Evolutionary conservation across 805 yeast genomes (phyloP).

Genomic region (Sugiyamaella chiloensis): DNA sequence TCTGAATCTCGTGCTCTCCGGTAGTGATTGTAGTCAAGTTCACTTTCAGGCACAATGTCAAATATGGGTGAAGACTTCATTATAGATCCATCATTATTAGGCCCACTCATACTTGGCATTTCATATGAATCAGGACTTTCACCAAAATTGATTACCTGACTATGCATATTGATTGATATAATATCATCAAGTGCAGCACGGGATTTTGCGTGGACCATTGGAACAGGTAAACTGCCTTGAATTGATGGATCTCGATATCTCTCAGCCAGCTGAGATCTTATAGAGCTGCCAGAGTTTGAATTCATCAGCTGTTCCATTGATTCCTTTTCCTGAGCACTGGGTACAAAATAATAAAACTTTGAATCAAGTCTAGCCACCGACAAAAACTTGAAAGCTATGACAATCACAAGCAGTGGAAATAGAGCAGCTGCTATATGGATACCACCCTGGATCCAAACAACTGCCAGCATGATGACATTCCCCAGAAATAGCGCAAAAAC

Average conservation of each 20-base stretch:
- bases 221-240: slow-evolving; percentile 17
- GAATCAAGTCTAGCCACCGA: slow-evolving; percentile 8
- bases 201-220: slow-evolving; percentile 26
- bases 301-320: slow-evolving; percentile 11
- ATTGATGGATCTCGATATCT: slow-evolving; percentile 27
- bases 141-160: slow-evolving; percentile 13
- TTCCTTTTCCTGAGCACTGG: slow-evolving; percentile 19
- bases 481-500: slow-evolving; percentile 36
- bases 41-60: slow-evolving; percentile 17
- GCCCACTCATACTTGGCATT: too few relatives aligned
- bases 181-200: slow-evolving; percentile 12
- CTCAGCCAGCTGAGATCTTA: slow-evolving; percentile 13
- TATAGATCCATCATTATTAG: not conserved
- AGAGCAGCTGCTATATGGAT: slow-evolving; percentile 33
- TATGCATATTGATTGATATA: not conserved
- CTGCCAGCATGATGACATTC: slow-evolving; percentile 35
- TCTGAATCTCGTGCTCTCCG: too few relatives aligned
- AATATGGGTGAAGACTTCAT: slow-evolving; percentile 7
- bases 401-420: slow-evolving; percentile 30
- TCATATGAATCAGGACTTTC: slow-evolving; percentile 5
- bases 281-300: not conserved
- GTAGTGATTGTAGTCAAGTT: slow-evolving; percentile 18
- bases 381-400: slow-evolving; percentile 31
- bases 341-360: slow-evolving; percentile 23
- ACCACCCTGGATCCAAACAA: slow-evolving; percentile 38